Evolutionary conservation across 352 stramenopile species (phyloP), one percentile per base, ranked within the genome.

Genomic region (Peronospora farinosa): DNA sequence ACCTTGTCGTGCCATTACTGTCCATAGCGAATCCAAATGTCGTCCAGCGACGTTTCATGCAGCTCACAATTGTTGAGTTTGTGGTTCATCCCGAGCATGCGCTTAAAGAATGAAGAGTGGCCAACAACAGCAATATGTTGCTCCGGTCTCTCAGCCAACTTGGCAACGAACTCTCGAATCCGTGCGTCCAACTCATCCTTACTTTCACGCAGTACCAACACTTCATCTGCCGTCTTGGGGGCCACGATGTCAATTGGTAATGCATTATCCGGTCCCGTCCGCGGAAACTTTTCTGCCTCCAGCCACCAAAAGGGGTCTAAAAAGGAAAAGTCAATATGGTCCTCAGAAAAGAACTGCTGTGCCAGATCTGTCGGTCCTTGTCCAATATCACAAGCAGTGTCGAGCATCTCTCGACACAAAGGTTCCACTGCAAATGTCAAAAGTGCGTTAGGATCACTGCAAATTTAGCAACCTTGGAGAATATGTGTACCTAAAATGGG

Each of bases 61-160:
- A 94, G 60, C 36, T 94, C 80, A 47, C 83, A 94, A 55, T 94
- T 94, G 49, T 59, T 58, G 13, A 92, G 72, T 50, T 94, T 92
- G 5, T 77, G 71, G 38, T 54, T 75, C 75, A 90, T 89, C 15
- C 67, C 64, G 19, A 91, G 67, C 80, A 90, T 84, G 12, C 77
- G 73, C 51, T 91, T 94, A 63, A 94, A 92, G 57, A 78, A 94
- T 25, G 74, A 72, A 33, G 81, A 92, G 60, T 94, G 83, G 15
- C 83, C 78, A 21, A 94, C 78, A 39, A 94, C 58, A 16, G 74
- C 78, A 45, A 94, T 91, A 53, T 89, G 73, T 27, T 67, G 44
- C 47, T 91, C 65, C 10, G 78, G 78, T 21, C 86, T 56, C 17
- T 69, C 71, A n/a, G 47, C 45, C 5, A 94, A 39, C 28, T 69